A percentile compares a stretch with the other conserved stretches of the same genome.
Evolutionary conservation across 2,329 filamentous ascomycete species (phyloP).

Genomic region (Fusarium veterinarium): DNA sequence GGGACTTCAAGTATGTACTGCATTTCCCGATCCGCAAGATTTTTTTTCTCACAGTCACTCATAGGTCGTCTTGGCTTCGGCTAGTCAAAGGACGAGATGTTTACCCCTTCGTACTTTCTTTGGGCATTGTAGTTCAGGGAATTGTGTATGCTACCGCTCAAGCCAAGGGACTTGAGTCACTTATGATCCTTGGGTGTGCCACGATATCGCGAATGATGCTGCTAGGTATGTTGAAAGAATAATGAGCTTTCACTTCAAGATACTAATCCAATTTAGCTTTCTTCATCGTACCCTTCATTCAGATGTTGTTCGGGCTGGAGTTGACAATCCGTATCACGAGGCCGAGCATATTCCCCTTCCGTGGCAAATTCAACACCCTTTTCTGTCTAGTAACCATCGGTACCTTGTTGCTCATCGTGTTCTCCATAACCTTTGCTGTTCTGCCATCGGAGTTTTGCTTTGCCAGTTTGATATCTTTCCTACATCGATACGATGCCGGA

Average conservation of each 20-base stretch:
- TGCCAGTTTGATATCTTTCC: slow-evolving; percentile 75
- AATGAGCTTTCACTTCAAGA: neutral
- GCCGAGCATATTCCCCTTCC: slow-evolving; percentile 66
- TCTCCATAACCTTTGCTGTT: slow-evolving; percentile 67
- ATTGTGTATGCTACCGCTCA: slow-evolving; percentile 68
- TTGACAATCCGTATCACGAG: slow-evolving; percentile 66
- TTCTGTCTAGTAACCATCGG: slow-evolving; percentile 66
- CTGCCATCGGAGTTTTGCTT: slow-evolving; percentile 71
- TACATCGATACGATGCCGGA: slow-evolving; percentile 68
- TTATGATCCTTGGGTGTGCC: slow-evolving; percentile 65
- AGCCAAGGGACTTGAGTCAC: slow-evolving; percentile 62
- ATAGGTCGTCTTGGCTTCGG: slow-evolving; percentile 53
- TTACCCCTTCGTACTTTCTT: slow-evolving; percentile 67
- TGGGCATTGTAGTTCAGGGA: slow-evolving; percentile 69
- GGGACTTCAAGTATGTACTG: slow-evolving; percentile 55
- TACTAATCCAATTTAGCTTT: slow-evolving; percentile 58
- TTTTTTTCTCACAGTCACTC: slow-evolving; percentile 19
- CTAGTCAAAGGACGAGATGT: slow-evolving; percentile 61
- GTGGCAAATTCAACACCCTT: slow-evolving; percentile 69
- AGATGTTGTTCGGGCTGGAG: slow-evolving; percentile 74
- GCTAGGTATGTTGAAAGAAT: slow-evolving; percentile 59
- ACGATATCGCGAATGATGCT: slow-evolving; percentile 68
- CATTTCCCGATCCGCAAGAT: neutral
- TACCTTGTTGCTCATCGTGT: slow-evolving; percentile 65
- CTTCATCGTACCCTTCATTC: slow-evolving; percentile 74